Conservation (phyloP, 2,329 filamentous ascomycete genomes). For the Arachnopeziza araneosa region DNA sequence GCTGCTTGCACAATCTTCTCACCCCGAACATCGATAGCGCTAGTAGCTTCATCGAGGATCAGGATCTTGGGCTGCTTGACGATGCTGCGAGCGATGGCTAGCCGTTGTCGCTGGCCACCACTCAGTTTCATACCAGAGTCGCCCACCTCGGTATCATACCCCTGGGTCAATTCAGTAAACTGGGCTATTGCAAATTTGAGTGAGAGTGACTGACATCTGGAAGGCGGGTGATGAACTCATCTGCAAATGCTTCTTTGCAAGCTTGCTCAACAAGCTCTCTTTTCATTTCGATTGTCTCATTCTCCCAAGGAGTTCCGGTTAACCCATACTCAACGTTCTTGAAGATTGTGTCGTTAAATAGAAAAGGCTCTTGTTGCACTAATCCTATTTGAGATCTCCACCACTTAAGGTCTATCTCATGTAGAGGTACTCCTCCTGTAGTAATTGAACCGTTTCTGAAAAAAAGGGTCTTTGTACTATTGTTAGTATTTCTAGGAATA, state of each 20-base stretch:
- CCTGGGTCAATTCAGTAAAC: constrained; percentile 23
- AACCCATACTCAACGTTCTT: constrained; percentile 61
- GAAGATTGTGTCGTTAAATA: constrained; percentile 62
- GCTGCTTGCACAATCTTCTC: constrained; percentile 55
- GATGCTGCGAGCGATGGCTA: constrained; percentile 67
- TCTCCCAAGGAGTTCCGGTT: constrained; percentile 24
- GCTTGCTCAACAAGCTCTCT: constrained; percentile 43
- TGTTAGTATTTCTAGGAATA: background rate
- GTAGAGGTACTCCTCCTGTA: constrained; percentile 53
- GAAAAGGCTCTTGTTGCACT: constrained; percentile 63
- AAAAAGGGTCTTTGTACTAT: background rate
- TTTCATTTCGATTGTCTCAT: constrained; percentile 44
- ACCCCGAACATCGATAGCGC: constrained; percentile 54
- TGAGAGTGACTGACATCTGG: constrained; percentile 35
- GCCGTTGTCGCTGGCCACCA: constrained; percentile 74
- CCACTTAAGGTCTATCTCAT: constrained; percentile 56
- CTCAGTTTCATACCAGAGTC: constrained; percentile 76
- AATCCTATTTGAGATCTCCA: constrained; percentile 54
- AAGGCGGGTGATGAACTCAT: constrained; percentile 71
- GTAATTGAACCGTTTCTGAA: constrained; percentile 30
- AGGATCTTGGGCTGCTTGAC: constrained; percentile 63
- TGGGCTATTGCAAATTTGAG: background rate
- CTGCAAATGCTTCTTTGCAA: constrained; percentile 58
- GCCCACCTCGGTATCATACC: constrained; percentile 69
- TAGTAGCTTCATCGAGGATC: constrained; percentile 65